phyloP scores from a whole-genome alignment of 2,329 filamentous ascomycete genomes.

The Pseudogymnoascus sp. region DNA sequence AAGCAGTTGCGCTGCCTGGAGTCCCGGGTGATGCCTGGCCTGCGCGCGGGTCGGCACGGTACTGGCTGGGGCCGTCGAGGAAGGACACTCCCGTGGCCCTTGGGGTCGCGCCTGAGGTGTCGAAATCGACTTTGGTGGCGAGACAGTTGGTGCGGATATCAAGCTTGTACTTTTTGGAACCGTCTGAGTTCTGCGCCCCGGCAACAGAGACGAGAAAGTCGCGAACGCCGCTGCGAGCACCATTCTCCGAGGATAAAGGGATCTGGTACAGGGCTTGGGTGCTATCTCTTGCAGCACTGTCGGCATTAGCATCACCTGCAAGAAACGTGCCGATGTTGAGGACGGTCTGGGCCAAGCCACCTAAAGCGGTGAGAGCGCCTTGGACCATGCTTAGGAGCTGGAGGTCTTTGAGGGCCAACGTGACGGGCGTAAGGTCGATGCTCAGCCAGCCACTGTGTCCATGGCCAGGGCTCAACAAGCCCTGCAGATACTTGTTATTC shows the following conservation, averaged over 20 bases:
- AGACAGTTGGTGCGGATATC: constrained; percentile 19
- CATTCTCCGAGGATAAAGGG: constrained; percentile 19
- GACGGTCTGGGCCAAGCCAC: constrained; percentile 14
- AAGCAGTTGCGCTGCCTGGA: constrained; percentile 31
- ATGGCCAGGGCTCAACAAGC: constrained; percentile 15
- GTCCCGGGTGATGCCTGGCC: constrained; percentile 15
- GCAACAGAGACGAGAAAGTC: constrained; percentile 10
- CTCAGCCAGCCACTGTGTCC: constrained; percentile 26
- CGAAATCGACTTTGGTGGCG: constrained; percentile 35
- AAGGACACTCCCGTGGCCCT: constrained; percentile 36
- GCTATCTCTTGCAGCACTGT: constrained; percentile 16
- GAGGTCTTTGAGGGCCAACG: constrained; percentile 11
- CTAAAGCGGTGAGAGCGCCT: constrained; percentile 11
- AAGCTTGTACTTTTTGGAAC: constrained; percentile 11
- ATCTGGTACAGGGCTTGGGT: constrained; percentile 21
- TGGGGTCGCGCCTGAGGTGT: constrained; percentile 23
- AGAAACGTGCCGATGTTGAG: not conserved
- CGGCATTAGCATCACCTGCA: constrained; percentile 21
- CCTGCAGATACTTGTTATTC: constrained; percentile 12
- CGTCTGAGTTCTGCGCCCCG: not conserved
- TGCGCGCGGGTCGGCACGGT: constrained; percentile 35
- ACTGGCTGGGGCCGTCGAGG: constrained; percentile 33
- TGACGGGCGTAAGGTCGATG: constrained; percentile 12
- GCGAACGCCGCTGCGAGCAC: constrained; percentile 18
- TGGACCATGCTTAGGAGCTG: constrained; percentile 15